Conservation (phyloP, 2,329 filamentous ascomycete species). For the Pseudomassariella vexata region DNA sequence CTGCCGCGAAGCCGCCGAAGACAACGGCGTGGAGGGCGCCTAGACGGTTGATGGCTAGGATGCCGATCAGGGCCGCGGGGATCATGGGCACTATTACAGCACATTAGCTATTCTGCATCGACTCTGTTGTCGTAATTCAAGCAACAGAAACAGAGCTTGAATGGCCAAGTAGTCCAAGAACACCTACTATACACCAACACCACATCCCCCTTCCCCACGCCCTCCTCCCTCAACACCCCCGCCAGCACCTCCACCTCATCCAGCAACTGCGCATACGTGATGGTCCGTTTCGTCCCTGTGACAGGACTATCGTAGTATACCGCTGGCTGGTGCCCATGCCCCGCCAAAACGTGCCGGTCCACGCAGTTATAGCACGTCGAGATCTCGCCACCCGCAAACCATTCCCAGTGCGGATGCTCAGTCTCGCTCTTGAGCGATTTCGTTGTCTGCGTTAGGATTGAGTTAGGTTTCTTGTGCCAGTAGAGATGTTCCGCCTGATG, state of each 20-base stretch:
- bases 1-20: constrained; percentile 84
- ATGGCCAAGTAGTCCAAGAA: no score
- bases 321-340: constrained; percentile 67
- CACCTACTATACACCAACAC: constrained; percentile 85
- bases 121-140: no score
- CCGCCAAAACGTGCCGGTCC: constrained; percentile 77
- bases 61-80: constrained; percentile 78
- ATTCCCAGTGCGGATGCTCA: constrained; percentile 75
- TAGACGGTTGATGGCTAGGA: constrained; percentile 73
- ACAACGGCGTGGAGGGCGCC: constrained; percentile 89
- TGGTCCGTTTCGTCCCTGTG: constrained; percentile 62
- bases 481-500: constrained; percentile 67
- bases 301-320: constrained; percentile 89
- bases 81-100: constrained; percentile 81
- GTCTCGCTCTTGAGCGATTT: constrained; percentile 59
- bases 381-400: constrained; percentile 86
- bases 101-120: not conserved
- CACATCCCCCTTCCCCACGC: constrained; percentile 76
- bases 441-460: constrained; percentile 51
- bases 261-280: constrained; percentile 71
- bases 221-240: constrained; percentile 75
- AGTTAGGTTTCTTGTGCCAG: constrained; percentile 73
- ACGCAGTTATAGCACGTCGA: constrained; percentile 90
- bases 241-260: constrained; percentile 77
- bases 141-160: no score